Evolutionary conservation across 306 rosid genomes (phyloP).

Genomic region (Fragaria iinumae): DNA sequence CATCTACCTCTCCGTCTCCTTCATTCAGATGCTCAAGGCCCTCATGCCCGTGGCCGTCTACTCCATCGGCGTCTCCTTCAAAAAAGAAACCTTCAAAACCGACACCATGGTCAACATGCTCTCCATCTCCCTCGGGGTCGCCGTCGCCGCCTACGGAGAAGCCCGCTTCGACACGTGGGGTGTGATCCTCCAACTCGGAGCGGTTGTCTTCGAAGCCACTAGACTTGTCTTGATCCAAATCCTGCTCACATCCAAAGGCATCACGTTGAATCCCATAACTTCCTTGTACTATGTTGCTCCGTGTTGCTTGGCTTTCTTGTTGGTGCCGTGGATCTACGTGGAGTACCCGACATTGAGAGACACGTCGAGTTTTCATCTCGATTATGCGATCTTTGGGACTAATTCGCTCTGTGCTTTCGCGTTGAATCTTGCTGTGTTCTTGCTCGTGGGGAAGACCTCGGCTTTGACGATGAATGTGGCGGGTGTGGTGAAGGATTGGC

Average conservation of each 20-base stretch:
- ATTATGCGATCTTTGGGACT: slow-evolving; percentile 64
- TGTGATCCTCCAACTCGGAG: slow-evolving; percentile 66
- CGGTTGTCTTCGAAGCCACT: slow-evolving; percentile 85
- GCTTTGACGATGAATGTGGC: slow-evolving; percentile 94
- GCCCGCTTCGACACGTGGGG: slow-evolving; percentile 82
- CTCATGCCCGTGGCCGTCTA: slow-evolving; percentile 94
- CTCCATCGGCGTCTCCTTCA: slow-evolving; percentile 67
- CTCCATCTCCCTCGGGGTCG: slow-evolving; percentile 82
- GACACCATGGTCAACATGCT: slow-evolving; percentile 82
- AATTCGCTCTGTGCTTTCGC: slow-evolving; percentile 83
- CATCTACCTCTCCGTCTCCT: slow-evolving; percentile 86
- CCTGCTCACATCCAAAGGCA: slow-evolving; percentile 78
- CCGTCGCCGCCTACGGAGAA: slow-evolving; percentile 83
- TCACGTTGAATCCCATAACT: slow-evolving; percentile 77
- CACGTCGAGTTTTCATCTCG: slow-evolving; percentile 56
- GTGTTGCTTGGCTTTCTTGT: slow-evolving; percentile 61
- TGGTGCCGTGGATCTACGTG: slow-evolving; percentile 69
- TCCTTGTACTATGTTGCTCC: slow-evolving; percentile 80
- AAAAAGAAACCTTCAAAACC: slow-evolving; percentile 55
- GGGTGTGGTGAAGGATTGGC: slow-evolving; percentile 89
- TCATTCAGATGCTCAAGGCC: slow-evolving; percentile 91
- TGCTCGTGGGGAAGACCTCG: slow-evolving; percentile 82
- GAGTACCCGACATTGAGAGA: slow-evolving; percentile 66
- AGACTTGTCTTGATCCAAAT: slow-evolving; percentile 85
- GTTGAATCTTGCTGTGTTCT: slow-evolving; percentile 72